Evolutionary conservation across 306 rosid genomes (phyloP).

Genomic region (Vicia villosa): DNA sequence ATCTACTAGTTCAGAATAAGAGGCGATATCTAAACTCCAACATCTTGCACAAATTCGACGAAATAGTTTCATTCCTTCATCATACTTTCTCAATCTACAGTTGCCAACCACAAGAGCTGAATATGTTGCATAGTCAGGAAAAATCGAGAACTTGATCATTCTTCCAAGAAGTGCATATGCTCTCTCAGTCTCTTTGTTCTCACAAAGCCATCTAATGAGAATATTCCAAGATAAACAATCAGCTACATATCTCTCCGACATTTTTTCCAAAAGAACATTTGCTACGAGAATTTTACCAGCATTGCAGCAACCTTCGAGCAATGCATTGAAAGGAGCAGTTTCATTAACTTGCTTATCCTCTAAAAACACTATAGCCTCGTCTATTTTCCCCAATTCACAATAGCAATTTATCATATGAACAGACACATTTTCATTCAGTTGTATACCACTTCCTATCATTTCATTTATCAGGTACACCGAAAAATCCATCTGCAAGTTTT

Average conservation of each 20-base stretch:
- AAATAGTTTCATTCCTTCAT: constrained; percentile 62
- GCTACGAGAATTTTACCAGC: constrained; percentile 57
- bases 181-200: constrained; percentile 55
- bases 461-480: constrained; percentile 54
- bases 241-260: constrained; percentile 60
- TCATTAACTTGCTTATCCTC: constrained; percentile 57
- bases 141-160: constrained; percentile 58
- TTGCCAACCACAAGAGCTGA: constrained; percentile 73
- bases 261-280: constrained; percentile 49
- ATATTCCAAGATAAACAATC: constrained; percentile 76
- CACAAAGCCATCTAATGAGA: constrained; percentile 63
- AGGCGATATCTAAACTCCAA: constrained; percentile 66
- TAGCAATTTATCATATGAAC: constrained; percentile 54
- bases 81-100: constrained; percentile 59
- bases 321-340: constrained; percentile 66
- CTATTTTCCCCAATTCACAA: constrained; percentile 63
- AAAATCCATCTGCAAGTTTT: constrained; percentile 56
- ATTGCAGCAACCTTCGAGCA: constrained; percentile 76
- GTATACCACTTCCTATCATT: constrained; percentile 50
- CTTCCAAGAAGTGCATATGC: constrained; percentile 66
- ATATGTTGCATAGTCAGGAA: constrained; percentile 59
- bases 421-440: constrained; percentile 37
- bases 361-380: constrained; percentile 66
- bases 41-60: constrained; percentile 37
- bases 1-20: constrained; percentile 69